These are phyloP conservation scores for Leccinum sublutescens DNA, from an alignment of 768 basidiomycete genomes.

Conservation along the genomic window DNA sequence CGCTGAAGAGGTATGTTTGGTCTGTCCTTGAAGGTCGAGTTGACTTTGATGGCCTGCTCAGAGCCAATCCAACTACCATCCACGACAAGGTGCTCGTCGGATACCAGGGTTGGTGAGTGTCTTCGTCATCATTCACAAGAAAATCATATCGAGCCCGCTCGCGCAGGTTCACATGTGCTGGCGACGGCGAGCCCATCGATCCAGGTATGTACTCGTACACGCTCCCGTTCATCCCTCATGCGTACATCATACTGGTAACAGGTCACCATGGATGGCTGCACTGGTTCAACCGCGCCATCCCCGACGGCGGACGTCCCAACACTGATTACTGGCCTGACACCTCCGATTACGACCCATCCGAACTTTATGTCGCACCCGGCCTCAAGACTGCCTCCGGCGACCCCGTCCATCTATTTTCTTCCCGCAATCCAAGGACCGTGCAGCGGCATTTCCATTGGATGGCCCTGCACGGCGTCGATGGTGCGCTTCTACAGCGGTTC, in stretches of 20 bases:
- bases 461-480: conserved; percentile 78
- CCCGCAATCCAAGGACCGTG: conserved; percentile 72
- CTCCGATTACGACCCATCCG: conserved; percentile 65
- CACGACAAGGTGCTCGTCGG: conserved; percentile 84
- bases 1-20: background rate
- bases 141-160: background rate
- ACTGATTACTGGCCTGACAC: conserved; percentile 81
- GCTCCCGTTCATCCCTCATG: background rate
- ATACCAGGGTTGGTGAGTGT: conserved; percentile 79
- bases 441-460: conserved; percentile 64
- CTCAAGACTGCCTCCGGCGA: conserved; percentile 54
- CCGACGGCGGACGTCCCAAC: conserved; percentile 67
- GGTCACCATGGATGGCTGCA: conserved; percentile 87
- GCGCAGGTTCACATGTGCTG: conserved; percentile 67
- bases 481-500: conserved; percentile 80
- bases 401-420: conserved; percentile 74
- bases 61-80: conserved; percentile 73
- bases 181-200: conserved; percentile 65
- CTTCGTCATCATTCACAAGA: too few species aligned
- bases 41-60: conserved; percentile 6
- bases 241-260: conserved; percentile 12
- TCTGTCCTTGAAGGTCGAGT: background rate
- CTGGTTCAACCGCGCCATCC: conserved; percentile 72
- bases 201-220: conserved; percentile 41
- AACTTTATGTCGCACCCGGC: conserved; percentile 69